These are phyloP conservation scores for Penstemon eatonii DNA, from an alignment of 257 asterid species.

Conservation along the genomic window DNA sequence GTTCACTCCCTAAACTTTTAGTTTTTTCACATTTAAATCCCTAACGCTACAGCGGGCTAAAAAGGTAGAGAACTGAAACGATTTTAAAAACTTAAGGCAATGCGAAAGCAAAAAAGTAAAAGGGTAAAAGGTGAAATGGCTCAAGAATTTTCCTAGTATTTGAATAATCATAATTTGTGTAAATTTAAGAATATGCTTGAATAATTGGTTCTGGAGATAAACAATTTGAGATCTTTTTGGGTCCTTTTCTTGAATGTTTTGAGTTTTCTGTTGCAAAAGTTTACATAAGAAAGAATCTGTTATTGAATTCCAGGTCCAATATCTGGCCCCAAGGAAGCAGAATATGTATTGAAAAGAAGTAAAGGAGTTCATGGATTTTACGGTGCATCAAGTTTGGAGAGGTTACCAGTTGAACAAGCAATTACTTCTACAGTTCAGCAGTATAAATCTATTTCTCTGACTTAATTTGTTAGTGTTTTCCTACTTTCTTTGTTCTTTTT, in stretches of 20 bases:
- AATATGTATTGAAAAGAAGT: slow-evolving; percentile 78
- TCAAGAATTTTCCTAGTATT: neutral
- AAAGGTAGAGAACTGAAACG: too few species aligned
- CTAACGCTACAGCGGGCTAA: too few species aligned
- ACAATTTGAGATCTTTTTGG: neutral
- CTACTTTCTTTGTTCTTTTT: neutral
- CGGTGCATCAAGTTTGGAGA: slow-evolving; percentile 96
- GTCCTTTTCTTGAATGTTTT: neutral
- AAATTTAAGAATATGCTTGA: neutral
- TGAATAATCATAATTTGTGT: neutral
- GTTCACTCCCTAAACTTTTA: too few species aligned
- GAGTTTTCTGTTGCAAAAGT: neutral
- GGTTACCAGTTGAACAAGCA: slow-evolving; percentile 94
- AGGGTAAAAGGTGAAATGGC: neutral
- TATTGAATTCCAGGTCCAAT: slow-evolving; percentile 66
- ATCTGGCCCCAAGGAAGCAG: slow-evolving; percentile 80
- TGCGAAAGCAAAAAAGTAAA: too few species aligned
- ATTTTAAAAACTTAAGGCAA: too few species aligned
- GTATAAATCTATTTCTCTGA: slow-evolving; percentile 70
- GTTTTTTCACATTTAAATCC: too few species aligned
- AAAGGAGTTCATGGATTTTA: slow-evolving; percentile 92
- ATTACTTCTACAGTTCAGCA: slow-evolving; percentile 71
- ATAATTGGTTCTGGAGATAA: neutral
- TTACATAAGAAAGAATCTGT: slow-evolving; percentile 1
- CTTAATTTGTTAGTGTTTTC: slow-evolving; percentile 24